Evolutionary conservation across 2,329 filamentous ascomycete species (phyloP).

Genomic region (Lizonia empirigonia): DNA sequence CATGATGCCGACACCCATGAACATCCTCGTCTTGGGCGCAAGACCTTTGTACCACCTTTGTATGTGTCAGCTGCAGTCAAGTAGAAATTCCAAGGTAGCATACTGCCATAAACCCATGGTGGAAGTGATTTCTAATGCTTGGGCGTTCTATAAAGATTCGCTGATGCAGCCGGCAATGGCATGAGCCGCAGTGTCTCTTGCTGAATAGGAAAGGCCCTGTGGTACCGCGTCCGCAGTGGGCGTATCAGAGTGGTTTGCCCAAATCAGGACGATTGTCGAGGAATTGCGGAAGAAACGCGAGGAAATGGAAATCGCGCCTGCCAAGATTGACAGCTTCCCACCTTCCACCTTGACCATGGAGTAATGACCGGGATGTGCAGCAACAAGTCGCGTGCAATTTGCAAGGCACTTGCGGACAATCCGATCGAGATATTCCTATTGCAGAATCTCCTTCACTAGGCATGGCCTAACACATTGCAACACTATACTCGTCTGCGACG

Average conservation of each 20-base stretch:
- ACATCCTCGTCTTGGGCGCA: conserved; percentile 69
- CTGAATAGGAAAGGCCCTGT: neutral
- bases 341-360: conserved; percentile 5
- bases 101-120: conserved; percentile 49
- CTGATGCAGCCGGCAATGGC: too few relatives aligned
- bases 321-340: conserved; percentile 14
- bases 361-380: conserved; percentile 8
- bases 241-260: neutral
- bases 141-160: neutral
- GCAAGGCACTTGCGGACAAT: neutral
- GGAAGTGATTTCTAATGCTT: neutral
- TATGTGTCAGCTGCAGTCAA: conserved; percentile 4
- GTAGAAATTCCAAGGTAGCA: conserved; percentile 7
- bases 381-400: neutral
- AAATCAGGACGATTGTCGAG: neutral
- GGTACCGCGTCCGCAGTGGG: neutral
- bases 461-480: conserved; percentile 5
- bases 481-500: neutral
- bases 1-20: conserved; percentile 75
- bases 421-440: neutral
- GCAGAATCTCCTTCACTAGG: neutral
- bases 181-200: neutral
- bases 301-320: conserved; percentile 3
- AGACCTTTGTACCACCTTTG: conserved; percentile 68
- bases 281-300: neutral